phyloP scores from a whole-genome alignment of 75 land plant species.

The Isoetes taiwanensis region DNA sequence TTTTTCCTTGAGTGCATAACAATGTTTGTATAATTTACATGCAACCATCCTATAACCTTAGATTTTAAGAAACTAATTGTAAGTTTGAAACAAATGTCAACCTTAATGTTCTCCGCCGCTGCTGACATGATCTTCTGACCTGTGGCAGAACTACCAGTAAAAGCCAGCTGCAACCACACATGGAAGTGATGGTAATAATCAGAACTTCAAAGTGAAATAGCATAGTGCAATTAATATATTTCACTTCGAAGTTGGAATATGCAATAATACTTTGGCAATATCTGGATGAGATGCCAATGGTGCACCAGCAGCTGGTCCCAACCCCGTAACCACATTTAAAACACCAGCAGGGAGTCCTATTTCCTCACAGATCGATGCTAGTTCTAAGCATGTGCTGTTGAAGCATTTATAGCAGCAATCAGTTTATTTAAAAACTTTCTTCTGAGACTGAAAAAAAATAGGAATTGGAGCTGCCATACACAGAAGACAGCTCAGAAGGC shows the following conservation, averaged over 20 bases:
- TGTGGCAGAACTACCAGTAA: constrained; percentile 88
- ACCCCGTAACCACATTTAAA: constrained; percentile 82
- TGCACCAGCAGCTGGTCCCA: constrained; percentile 90
- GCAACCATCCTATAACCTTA: not conserved
- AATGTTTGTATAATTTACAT: too few relatives aligned
- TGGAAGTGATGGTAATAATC: not conserved
- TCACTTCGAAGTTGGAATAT: not conserved
- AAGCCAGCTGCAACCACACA: constrained; percentile 52
- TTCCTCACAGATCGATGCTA: constrained; percentile 65
- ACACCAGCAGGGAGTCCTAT: constrained; percentile 95
- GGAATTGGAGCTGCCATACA: constrained; percentile 36
- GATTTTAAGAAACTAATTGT: not conserved
- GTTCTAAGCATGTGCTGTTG: constrained; percentile 93
- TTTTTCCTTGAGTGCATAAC: too few relatives aligned
- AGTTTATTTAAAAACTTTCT: not conserved
- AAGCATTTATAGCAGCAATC: not conserved
- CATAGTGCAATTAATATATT: too few relatives aligned
- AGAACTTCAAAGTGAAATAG: too few relatives aligned
- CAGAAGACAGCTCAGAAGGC: constrained; percentile 93
- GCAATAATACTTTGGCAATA: constrained; percentile 71
- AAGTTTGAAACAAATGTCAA: not conserved
- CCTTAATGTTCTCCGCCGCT: constrained; percentile 88
- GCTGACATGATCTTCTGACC: constrained; percentile 85
- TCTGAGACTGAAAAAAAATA: not conserved
- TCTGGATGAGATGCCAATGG: constrained; percentile 80